Percentiles rank a stretch among this genome's conserved stretches.
phyloP scores from a whole-genome alignment of 139 green algal species.

The Chlamydomonas sp. region DNA sequence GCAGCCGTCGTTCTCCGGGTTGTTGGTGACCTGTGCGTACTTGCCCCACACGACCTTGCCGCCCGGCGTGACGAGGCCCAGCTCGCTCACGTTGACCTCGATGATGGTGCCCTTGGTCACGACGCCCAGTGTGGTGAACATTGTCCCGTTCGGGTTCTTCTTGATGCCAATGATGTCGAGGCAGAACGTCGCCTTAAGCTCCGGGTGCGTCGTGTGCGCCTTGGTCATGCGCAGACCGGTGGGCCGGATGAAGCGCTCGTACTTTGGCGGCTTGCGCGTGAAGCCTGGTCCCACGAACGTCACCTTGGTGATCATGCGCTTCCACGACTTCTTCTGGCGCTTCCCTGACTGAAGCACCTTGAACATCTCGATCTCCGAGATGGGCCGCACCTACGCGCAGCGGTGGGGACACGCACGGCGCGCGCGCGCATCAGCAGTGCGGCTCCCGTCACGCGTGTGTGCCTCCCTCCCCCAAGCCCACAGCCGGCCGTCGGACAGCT shows the following conservation, averaged over 20 bases:
- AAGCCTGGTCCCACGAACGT: constrained; percentile 96
- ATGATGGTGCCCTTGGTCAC: constrained; percentile 94
- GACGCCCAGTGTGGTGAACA: constrained; percentile 93
- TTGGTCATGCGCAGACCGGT: constrained; percentile 95
- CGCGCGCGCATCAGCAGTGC: no score
- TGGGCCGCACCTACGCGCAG: constrained; percentile 86
- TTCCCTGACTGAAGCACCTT: constrained; percentile 88
- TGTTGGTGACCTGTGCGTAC: constrained; percentile 75
- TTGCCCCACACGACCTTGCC: constrained; percentile 99
- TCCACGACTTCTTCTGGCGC: constrained; percentile 93
- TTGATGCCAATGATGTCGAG: constrained; percentile 98
- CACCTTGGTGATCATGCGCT: constrained; percentile 99
- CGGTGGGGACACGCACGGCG: no score
- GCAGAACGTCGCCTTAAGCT: constrained; percentile 97
- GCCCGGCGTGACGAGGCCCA: constrained; percentile 95
- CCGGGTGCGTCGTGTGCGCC: constrained; percentile 96
- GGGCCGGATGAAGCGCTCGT: constrained; percentile 98
- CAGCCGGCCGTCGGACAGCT: no score
- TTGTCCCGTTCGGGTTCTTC: constrained; percentile 98
- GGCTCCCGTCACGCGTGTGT: no score
- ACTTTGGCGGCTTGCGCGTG: constrained; percentile 99
- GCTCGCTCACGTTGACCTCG: constrained; percentile 97
- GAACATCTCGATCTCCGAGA: constrained; percentile 99
- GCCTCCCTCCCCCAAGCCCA: no score
- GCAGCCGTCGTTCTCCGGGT: constrained; percentile 93